Base-by-base conservation (phyloP, 1,284 basidiomycete species). In the Austroboletus niveus region DNA sequence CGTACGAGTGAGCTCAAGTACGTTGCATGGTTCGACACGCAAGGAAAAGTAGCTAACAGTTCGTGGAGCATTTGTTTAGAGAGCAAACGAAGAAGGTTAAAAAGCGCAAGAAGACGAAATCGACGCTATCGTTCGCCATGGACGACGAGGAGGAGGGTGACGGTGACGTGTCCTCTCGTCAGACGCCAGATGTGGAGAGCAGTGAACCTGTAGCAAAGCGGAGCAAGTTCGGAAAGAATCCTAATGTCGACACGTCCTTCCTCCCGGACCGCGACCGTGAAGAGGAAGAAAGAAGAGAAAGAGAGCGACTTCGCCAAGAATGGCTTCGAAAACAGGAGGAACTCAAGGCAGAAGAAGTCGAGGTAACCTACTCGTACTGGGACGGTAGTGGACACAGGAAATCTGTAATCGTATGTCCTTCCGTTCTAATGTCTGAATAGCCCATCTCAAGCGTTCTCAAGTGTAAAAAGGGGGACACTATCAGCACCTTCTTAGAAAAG, bases 401-500 rank as follows among this genome's bases (percentile, higher is more conserved):
- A 74, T 87, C 85, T 34, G 95, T 97, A 15, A 79, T 77, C 62
- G 95, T 96, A 66, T 70, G 90, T 77, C 55, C 54, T 51, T 31
- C 17, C 5, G 1, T 40, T 49, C 27, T 29, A 7, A 4, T 7
- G 12, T 48, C 34, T 30, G 9, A 34, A 47, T 43, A 47, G n/a
- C 12, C 27, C 39, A 55, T 41, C 46, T 32, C 39, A 48, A 27
- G 4, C 14, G 3, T 42, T 43, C 17, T 27, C 40, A 27, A 97
- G 93, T 98, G 94, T 72, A 97, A 93, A 77, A 99, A 99, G 70
- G 96, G 96, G n/a, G 95, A 99, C 63, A 84, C 87, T 45, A 87
- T 99, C 52, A 85, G 85, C 3, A 77, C 75, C 7, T 98, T 99
- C 71, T 76, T 99, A 53, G 92, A 95, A 66, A 98, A 94, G 69